These are phyloP conservation scores for Vigna unguiculata DNA, from an alignment of 306 rosid genomes.

Conservation along the genomic window DNA sequence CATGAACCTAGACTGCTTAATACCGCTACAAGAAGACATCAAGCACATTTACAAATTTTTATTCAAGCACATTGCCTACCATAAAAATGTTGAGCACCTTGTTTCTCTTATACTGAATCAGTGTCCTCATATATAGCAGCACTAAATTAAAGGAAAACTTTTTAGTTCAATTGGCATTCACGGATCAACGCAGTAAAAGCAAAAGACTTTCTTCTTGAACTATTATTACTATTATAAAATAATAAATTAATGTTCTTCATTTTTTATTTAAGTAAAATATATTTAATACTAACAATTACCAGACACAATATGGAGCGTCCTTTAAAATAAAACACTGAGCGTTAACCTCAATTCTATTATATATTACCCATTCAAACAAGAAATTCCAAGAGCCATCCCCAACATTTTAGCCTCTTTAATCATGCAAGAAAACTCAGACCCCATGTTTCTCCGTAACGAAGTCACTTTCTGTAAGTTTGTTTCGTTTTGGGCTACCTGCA, in stretches of 20 bases:
- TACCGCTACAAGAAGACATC: conserved; percentile 13
- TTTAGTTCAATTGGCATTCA: neutral
- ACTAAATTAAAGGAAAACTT: conserved; percentile 23
- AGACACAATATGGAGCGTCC: conserved; percentile 32
- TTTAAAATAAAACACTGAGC: conserved; percentile 31
- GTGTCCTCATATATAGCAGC: neutral
- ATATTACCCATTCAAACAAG: conserved; percentile 82
- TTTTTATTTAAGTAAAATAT: neutral
- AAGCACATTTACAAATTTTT: conserved; percentile 25
- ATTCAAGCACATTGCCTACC: neutral
- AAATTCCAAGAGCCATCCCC: conserved; percentile 77
- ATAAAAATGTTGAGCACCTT: conserved; percentile 19
- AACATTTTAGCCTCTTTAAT: conserved; percentile 76
- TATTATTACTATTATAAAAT: conserved; percentile 6
- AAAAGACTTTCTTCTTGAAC: neutral
- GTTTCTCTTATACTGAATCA: conserved; percentile 21
- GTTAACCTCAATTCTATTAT: conserved; percentile 31
- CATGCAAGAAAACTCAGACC: conserved; percentile 84
- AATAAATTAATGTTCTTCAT: neutral
- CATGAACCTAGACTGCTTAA: neutral
- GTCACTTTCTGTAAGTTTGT: conserved; percentile 52
- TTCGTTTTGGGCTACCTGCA: conserved; percentile 58
- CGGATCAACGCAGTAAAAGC: neutral
- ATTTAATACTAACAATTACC: conserved; percentile 5
- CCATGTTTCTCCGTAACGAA: conserved; percentile 71